Conservation (phyloP, 257 asterid genomes). For the Salvia splendens region DNA sequence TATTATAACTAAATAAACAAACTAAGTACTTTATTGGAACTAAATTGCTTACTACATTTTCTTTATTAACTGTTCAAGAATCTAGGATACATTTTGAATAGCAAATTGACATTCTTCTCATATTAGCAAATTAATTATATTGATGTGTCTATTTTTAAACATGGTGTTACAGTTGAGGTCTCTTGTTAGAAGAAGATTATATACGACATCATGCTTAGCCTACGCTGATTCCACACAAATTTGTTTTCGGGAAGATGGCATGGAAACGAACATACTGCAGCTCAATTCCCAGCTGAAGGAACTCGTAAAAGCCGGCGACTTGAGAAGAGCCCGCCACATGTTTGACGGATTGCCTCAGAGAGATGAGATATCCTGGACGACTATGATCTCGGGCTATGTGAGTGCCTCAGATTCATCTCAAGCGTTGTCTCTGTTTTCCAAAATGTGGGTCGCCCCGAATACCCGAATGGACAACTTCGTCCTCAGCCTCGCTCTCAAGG, state of each 20-base stretch:
- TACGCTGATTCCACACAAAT: conserved; percentile 38
- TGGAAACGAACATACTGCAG: conserved; percentile 39
- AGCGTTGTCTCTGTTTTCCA: conserved; percentile 72
- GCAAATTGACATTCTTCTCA: not conserved
- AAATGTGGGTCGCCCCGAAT: conserved; percentile 50
- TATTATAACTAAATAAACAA: not conserved
- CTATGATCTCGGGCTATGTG: conserved; percentile 77
- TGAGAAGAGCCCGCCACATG: conserved; percentile 65
- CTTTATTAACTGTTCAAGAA: no score
- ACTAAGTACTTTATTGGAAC: not conserved
- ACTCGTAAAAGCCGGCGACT: conserved; percentile 48
- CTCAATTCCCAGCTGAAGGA: conserved; percentile 57
- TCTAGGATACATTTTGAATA: not conserved
- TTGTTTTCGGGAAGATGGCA: conserved; percentile 31
- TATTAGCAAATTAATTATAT: not conserved
- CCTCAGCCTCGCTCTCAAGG: conserved; percentile 79
- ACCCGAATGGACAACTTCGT: conserved; percentile 69
- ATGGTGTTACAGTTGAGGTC: conserved; percentile 43
- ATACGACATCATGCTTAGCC: conserved; percentile 42
- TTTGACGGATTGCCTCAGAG: conserved; percentile 67
- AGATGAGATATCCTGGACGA: conserved; percentile 85
- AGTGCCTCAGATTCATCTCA: conserved; percentile 52
- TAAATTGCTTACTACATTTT: no score
- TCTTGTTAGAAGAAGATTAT: conserved; percentile 39
- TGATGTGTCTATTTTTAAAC: conserved; percentile 10